A percentile compares a stretch with the other conserved stretches of the same genome.
These are phyloP conservation scores for Xerophyta viscosa DNA, from an alignment of 106 monocot species.

Conservation along the genomic window DNA sequence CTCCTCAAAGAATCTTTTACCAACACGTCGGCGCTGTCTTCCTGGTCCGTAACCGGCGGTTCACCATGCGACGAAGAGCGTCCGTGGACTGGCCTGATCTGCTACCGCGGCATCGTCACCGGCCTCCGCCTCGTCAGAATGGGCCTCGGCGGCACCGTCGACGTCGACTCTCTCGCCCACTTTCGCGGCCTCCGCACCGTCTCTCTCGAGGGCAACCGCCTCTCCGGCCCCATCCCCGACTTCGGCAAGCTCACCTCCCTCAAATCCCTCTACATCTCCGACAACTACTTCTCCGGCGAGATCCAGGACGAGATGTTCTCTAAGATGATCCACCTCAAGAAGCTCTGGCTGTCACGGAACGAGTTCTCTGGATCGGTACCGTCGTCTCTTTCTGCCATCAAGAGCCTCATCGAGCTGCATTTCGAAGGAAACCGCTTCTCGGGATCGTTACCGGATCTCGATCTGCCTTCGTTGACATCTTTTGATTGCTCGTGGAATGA, in stretches of 20 bases:
- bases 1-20: constrained; percentile 35
- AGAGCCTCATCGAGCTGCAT: constrained; percentile 42
- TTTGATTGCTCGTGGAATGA: constrained; percentile 51
- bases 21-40: constrained; percentile 35
- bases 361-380: constrained; percentile 46
- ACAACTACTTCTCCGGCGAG: constrained; percentile 47
- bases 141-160: constrained; percentile 41
- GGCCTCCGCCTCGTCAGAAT: constrained; percentile 42
- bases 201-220: constrained; percentile 36
- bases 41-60: constrained; percentile 22
- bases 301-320: constrained; percentile 47
- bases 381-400: constrained; percentile 29
- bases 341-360: constrained; percentile 56
- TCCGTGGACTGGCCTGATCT: constrained; percentile 55
- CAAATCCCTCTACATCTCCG: constrained; percentile 51
- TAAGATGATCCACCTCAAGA: constrained; percentile 44
- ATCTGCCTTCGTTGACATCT: constrained; percentile 15
- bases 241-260: constrained; percentile 38
- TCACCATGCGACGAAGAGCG: constrained; percentile 21
- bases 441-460: constrained; percentile 31
- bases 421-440: constrained; percentile 56
- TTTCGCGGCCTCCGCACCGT: constrained; percentile 44
- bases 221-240: constrained; percentile 61
- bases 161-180: constrained; percentile 35
- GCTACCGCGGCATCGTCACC: constrained; percentile 31